Evolutionary conservation across 2,329 filamentous ascomycete genomes (phyloP), one percentile per base, ranked within the genome.

Genomic region (Aureobasidium pullulans): DNA sequence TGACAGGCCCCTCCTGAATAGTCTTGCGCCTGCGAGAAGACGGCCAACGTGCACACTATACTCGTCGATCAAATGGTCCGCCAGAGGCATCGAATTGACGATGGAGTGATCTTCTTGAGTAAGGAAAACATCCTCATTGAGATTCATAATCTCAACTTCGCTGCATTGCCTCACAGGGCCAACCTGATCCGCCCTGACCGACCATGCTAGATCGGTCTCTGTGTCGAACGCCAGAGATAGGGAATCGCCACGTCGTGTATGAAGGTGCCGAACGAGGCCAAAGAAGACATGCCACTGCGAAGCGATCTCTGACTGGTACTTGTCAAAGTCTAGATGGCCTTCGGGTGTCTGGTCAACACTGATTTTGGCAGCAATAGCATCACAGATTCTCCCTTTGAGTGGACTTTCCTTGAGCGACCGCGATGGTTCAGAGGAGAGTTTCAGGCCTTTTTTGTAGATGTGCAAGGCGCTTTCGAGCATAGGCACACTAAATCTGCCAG

Each of bases 261-360:
- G 91, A 42, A 99, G 77, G 70, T 96, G 92, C 11, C 89, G 80
- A 16, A 96, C 81, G 16, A 97, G 80, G 34, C 91, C 85, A 76
- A 91, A 96, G 72, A 96, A 96, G 53, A 89, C 84, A 63, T 88
- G 85, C 94, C 94, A 99, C 71, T 96, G 91, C 10, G 83, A 81
- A 68, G 94, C 88, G 57, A 87, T 85, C 34, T 89, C 85, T 36
- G 79, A 77, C 60, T 88, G 82, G 70, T 92, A 94, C 60, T 86
- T 81, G 28, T 88, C 84, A 65, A 89, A 90, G 67, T 95, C 88
- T 73, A 89, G 84, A 31, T 81, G 81, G 13, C 84, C 84, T 13
- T 84, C 80, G 9, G 83, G 76, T 32, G 77, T 78, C 57, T 84
- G 84, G 46, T 83, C 81, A 37, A 92, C 75, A 0, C 82, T 79